Evolutionary conservation across 345 rosid genomes (phyloP).

Genomic region (Eucalyptus urophylla): DNA sequence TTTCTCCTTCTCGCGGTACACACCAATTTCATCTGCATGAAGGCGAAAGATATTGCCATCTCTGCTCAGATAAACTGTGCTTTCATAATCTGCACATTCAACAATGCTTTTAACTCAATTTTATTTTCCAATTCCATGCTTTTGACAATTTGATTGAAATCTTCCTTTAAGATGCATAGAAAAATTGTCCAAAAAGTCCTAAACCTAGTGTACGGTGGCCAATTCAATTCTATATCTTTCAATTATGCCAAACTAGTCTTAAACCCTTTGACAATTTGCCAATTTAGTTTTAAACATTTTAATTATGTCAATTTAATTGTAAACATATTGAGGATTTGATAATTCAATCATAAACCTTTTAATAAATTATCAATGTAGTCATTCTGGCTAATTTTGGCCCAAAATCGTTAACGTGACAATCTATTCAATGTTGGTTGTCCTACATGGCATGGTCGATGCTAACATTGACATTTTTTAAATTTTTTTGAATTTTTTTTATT

Average conservation of each 20-base stretch:
- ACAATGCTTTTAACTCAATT: not conserved
- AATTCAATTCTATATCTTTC: no score
- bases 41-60: not conserved
- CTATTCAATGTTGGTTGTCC: fast-evolving
- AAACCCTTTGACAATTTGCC: no score
- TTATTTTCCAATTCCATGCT: not conserved
- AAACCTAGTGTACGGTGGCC: fast-evolving
- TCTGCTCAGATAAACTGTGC: not conserved
- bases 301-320: no score
- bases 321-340: no score
- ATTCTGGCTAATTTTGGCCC: fast-evolving
- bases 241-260: no score
- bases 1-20: not conserved
- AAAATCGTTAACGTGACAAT: no score
- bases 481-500: fast-evolving
- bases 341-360: no score
- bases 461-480: no score
- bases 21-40: not conserved
- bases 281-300: no score
- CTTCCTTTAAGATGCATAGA: no score
- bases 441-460: fast-evolving
- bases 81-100: not conserved
- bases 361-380: no score
- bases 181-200: no score
- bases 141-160: not conserved